Percentiles rank a stretch among this genome's conserved stretches.
Evolutionary conservation across 2,329 filamentous ascomycete genomes (phyloP).

Genomic region (Magnaporthiopsis incrustans): DNA sequence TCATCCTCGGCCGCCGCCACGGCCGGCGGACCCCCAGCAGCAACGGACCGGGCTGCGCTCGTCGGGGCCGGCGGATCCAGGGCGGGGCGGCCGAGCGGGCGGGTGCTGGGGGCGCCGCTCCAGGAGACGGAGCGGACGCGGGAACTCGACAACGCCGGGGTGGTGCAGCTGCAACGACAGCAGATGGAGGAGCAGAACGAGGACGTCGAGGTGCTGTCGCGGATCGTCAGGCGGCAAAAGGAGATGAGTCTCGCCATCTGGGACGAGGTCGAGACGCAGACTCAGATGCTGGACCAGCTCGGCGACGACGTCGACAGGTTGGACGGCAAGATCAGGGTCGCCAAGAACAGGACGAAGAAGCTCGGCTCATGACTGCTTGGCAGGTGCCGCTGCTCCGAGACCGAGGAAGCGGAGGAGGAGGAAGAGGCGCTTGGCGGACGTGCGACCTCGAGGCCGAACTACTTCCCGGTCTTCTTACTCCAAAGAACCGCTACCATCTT

Average conservation of each 20-base stretch:
- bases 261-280: slow-evolving; percentile 64
- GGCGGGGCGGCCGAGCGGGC: slow-evolving; percentile 35
- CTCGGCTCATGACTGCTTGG: slow-evolving; percentile 29
- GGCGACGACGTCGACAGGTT: slow-evolving; percentile 60
- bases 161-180: slow-evolving; percentile 65
- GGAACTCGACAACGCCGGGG: slow-evolving; percentile 67
- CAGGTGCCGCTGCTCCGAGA: not conserved
- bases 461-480: too few species aligned
- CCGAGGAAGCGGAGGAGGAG: too few species aligned
- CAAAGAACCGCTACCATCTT: too few species aligned
- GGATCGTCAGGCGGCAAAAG: slow-evolving; percentile 63
- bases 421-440: too few species aligned
- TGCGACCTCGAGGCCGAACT: too few species aligned
- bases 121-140: slow-evolving; percentile 70
- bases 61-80: slow-evolving; percentile 28
- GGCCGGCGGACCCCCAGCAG: slow-evolving; percentile 38
- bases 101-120: slow-evolving; percentile 64
- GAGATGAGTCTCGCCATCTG: slow-evolving; percentile 73
- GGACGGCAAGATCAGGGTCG: slow-evolving; percentile 61
- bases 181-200: slow-evolving; percentile 70
- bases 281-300: slow-evolving; percentile 58
- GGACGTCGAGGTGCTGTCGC: slow-evolving; percentile 59
- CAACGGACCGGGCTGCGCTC: slow-evolving; percentile 42
- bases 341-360: slow-evolving; percentile 63
- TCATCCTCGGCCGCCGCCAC: slow-evolving; percentile 31